Conservation (phyloP, 192 early-diverging fungal genomes). For the Lunasporangiospora selenospora region DNA sequence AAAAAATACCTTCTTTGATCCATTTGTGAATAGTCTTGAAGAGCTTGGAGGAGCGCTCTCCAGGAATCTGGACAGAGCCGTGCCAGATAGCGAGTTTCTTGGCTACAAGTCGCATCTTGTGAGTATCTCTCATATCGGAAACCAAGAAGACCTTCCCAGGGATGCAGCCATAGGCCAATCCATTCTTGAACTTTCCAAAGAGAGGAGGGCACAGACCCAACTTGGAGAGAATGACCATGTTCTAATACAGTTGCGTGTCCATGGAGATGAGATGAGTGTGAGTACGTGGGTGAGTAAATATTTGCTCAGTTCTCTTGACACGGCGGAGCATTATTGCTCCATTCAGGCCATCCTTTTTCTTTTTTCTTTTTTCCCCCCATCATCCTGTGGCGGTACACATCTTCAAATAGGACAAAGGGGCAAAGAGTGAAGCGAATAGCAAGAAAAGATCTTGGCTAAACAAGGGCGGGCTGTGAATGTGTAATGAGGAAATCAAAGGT, state of each 20-base stretch:
- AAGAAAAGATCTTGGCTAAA: no score
- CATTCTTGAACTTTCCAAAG: slow-evolving; percentile 90
- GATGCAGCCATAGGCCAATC: slow-evolving; percentile 91
- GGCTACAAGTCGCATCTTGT: slow-evolving; percentile 81
- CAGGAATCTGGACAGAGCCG: slow-evolving; percentile 32
- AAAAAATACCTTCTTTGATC: slow-evolving; percentile 64
- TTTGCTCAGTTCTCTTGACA: no score
- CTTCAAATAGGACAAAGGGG: no score
- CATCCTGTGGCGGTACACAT: no score
- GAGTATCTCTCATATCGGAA: slow-evolving; percentile 75
- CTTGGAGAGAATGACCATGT: slow-evolving; percentile 76
- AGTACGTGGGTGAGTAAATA: neutral
- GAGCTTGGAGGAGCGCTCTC: slow-evolving; percentile 55
- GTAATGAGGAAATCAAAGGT: no score
- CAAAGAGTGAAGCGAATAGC: no score
- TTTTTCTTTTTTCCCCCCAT: no score
- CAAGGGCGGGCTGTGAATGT: no score
- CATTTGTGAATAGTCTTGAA: slow-evolving; percentile 78
- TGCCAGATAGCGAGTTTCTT: slow-evolving; percentile 85
- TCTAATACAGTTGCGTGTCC: slow-evolving; percentile 56
- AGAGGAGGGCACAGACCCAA: slow-evolving; percentile 78
- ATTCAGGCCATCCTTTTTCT: no score
- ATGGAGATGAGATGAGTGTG: neutral
- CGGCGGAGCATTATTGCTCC: no score
- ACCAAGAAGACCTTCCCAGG: slow-evolving; percentile 74